Percentiles rank a stretch among this genome's conserved stretches.
phyloP scores from a whole-genome alignment of 768 basidiomycete genomes.

The Leucosporidium yakuticum region DNA sequence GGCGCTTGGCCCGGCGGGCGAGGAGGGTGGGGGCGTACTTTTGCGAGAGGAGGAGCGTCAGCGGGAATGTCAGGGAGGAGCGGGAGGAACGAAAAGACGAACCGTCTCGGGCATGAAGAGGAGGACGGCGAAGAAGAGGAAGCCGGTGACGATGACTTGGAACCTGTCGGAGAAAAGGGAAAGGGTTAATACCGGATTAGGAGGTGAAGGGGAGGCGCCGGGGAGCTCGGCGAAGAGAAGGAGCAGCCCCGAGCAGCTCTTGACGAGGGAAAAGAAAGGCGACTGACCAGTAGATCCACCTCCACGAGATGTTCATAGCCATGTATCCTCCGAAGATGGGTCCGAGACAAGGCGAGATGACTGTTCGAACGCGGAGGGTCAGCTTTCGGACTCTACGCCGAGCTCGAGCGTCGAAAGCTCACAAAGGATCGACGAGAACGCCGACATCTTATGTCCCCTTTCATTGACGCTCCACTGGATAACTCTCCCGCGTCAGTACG shows the following conservation, averaged over 20 bases:
- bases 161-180: not conserved
- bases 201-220: too few species aligned
- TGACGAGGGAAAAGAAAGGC: too few species aligned
- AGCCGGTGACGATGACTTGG: slow-evolving; percentile 5
- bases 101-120: slow-evolving; percentile 38
- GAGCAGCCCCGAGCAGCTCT: too few species aligned
- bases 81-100: not conserved
- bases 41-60: not conserved
- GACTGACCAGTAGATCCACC: slow-evolving; percentile 36
- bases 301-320: slow-evolving; percentile 32
- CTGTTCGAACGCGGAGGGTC: not conserved
- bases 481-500: not conserved
- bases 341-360: slow-evolving; percentile 23
- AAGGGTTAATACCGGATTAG: too few species aligned
- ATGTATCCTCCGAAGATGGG: slow-evolving; percentile 37
- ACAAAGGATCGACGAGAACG: slow-evolving; percentile 41
- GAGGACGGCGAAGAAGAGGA: slow-evolving; percentile 28
- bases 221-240: too few species aligned
- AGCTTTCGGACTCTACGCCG: not conserved
- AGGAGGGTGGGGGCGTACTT: slow-evolving; percentile 63
- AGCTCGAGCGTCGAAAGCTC: not conserved
- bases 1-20: slow-evolving; percentile 48
- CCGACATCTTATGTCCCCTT: slow-evolving; percentile 41
- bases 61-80: not conserved
- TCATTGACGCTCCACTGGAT: slow-evolving; percentile 37